Evolutionary conservation across 2,329 filamentous ascomycete species (phyloP).

Genomic region (Eurotiales sp.): DNA sequence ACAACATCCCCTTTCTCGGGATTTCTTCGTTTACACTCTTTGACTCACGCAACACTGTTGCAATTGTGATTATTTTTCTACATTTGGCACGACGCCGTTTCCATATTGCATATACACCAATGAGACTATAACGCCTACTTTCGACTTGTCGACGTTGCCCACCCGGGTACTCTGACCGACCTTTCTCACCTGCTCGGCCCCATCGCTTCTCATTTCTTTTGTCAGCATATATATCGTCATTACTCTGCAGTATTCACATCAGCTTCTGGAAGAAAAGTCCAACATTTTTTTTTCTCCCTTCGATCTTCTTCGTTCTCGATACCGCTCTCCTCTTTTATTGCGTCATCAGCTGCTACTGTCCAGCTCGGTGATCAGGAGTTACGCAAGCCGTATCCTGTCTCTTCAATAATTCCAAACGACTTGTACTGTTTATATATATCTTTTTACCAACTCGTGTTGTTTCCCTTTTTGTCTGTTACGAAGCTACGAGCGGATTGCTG

Average conservation of each 20-base stretch:
- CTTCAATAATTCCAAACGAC: conserved; percentile 14
- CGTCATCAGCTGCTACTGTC: conserved; percentile 16
- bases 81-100: conserved; percentile 16
- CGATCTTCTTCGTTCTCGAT: conserved; percentile 16
- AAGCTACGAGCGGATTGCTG: conserved; percentile 20
- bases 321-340: conserved; percentile 14
- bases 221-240: conserved; percentile 23
- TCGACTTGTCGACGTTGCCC: conserved; percentile 31
- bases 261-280: conserved; percentile 21
- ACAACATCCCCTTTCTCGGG: conserved; percentile 1
- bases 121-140: conserved; percentile 39
- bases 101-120: conserved; percentile 28
- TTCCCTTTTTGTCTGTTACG: conserved; percentile 23
- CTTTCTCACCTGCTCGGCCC: conserved; percentile 24
- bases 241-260: conserved; percentile 25
- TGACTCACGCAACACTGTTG: background rate
- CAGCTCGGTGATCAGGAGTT: conserved; percentile 15
- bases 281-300: conserved; percentile 17
- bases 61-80: conserved; percentile 20
- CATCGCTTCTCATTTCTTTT: conserved; percentile 23
- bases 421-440: conserved; percentile 22
- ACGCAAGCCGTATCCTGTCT: conserved; percentile 17
- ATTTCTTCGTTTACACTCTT: conserved; percentile 10
- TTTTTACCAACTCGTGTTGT: conserved; percentile 7
- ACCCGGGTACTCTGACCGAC: conserved; percentile 24